Evolutionary conservation across 768 basidiomycete genomes (phyloP).

Genomic region (Saitozyma sp.): DNA sequence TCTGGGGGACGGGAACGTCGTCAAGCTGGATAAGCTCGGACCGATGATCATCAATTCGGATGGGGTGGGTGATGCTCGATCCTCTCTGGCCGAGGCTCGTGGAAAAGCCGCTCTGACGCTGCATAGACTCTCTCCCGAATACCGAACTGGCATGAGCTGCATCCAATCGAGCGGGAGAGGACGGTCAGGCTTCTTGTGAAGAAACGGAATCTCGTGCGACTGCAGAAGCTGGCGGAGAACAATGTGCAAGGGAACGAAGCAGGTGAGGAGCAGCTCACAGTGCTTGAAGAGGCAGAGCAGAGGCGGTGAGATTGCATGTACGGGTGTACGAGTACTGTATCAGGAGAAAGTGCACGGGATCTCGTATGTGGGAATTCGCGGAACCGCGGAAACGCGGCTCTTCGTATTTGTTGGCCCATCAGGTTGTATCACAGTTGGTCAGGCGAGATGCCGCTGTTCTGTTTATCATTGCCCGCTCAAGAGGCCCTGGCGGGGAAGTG

Average conservation of each 20-base stretch:
- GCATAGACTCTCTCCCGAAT: slow-evolving; percentile 66
- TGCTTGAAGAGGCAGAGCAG: not conserved
- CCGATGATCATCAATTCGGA: slow-evolving; percentile 70
- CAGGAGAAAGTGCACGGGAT: too few species aligned
- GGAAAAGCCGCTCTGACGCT: slow-evolving; percentile 4
- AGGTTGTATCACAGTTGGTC: too few species aligned
- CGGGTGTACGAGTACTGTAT: too few species aligned
- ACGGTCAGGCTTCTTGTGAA: slow-evolving; percentile 61
- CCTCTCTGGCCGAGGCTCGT: too few species aligned
- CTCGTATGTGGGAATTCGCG: too few species aligned
- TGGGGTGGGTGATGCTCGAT: slow-evolving; percentile 57
- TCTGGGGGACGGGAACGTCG: slow-evolving; percentile 45
- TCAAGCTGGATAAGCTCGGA: slow-evolving; percentile 64
- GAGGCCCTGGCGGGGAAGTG: too few species aligned
- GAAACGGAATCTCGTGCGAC: slow-evolving; percentile 46
- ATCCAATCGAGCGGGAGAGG: slow-evolving; percentile 61
- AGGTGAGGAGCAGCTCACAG: slow-evolving; percentile 13
- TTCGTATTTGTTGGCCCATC: too few species aligned
- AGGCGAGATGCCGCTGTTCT: too few species aligned
- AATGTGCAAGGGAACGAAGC: slow-evolving; percentile 10
- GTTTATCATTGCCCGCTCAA: too few species aligned
- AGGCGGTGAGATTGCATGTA: too few species aligned
- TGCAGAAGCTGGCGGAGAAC: slow-evolving; percentile 41
- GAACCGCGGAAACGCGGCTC: too few species aligned
- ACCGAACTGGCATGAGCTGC: slow-evolving; percentile 65